These are phyloP conservation scores for Casaregolazyma suthepensis DNA, from an alignment of 1,139 yeast species.

Conservation along the genomic window DNA sequence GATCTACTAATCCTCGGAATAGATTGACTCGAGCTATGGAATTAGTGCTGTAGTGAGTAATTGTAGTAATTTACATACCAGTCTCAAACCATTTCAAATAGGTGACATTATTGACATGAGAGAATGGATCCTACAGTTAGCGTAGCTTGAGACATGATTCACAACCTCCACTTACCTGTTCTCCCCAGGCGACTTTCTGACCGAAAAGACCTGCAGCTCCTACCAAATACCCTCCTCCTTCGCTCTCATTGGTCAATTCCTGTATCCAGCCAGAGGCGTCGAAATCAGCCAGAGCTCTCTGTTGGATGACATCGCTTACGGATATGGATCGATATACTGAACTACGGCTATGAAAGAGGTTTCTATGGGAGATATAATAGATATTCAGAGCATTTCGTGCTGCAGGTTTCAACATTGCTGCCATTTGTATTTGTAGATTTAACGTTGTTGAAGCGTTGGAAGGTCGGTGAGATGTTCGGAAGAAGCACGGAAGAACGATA, in stretches of 20 bases:
- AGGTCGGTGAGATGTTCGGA: background rate
- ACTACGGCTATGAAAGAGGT: background rate
- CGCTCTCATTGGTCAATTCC: slow-evolving; percentile 22
- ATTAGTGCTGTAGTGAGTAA: background rate
- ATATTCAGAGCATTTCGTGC: background rate
- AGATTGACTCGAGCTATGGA: slow-evolving; percentile 28
- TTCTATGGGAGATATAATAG: background rate
- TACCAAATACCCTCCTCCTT: slow-evolving; percentile 27
- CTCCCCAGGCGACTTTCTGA: slow-evolving; percentile 31
- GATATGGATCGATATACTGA: background rate
- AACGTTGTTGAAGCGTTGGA: background rate
- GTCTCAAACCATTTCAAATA: slow-evolving; percentile 34
- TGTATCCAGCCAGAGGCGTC: slow-evolving; percentile 23
- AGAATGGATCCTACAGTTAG: slow-evolving; percentile 23
- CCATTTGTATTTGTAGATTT: background rate
- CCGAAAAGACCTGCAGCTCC: slow-evolving; percentile 25
- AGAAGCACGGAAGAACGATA: background rate
- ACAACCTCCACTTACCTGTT: slow-evolving; percentile 16
- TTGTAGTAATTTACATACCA: slow-evolving; percentile 2
- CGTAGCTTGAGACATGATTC: background rate
- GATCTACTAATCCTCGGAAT: slow-evolving; percentile 17
- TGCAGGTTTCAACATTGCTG: background rate
- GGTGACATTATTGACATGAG: slow-evolving; percentile 32
- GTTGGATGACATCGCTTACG: background rate
- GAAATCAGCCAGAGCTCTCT: slow-evolving; percentile 1